phyloP scores from a whole-genome alignment of 2,329 filamentous ascomycete species.

The Erysiphe neolycopersici region DNA sequence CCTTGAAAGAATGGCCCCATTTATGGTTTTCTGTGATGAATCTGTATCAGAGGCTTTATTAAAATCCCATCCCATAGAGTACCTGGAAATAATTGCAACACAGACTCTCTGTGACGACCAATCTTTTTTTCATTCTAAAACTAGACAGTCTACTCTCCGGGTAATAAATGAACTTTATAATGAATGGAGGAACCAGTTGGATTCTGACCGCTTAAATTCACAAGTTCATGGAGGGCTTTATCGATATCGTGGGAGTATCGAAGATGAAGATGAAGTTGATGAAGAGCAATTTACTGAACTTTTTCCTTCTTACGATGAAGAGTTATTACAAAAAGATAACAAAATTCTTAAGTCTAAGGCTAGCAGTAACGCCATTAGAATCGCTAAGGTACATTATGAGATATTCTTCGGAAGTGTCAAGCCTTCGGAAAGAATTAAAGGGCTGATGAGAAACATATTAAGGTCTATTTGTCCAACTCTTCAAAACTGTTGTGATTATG shows the following conservation, averaged over 20 bases:
- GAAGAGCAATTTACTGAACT: conserved; percentile 51
- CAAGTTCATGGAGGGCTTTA: conserved; percentile 54
- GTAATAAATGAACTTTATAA: conserved; percentile 48
- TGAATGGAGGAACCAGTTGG: conserved; percentile 55
- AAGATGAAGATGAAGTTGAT: conserved; percentile 50
- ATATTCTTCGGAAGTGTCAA: conserved; percentile 12
- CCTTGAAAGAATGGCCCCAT: conserved; percentile 24
- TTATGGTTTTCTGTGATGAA: conserved; percentile 21
- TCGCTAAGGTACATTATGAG: conserved; percentile 31
- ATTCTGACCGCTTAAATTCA: conserved; percentile 48
- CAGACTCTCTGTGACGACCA: conserved; percentile 22
- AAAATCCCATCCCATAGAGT: conserved; percentile 17
- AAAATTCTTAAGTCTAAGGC: conserved; percentile 2
- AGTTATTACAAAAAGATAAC: conserved; percentile 4
- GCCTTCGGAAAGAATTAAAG: conserved; percentile 9
- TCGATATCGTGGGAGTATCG: conserved; percentile 50
- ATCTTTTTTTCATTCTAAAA: conserved; percentile 15
- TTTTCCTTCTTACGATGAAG: conserved; percentile 50
- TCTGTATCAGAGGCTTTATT: conserved; percentile 3
- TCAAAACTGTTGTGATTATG: conserved; percentile 1
- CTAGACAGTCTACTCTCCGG: conserved; percentile 30
- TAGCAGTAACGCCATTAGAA: conserved; percentile 20
- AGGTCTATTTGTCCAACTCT: conserved; percentile 7
- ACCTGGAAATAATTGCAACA: conserved; percentile 22
- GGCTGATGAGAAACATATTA: conserved; percentile 10